Conservation (phyloP, 2,329 filamentous ascomycete species). For the Talaromyces piceae region DNA sequence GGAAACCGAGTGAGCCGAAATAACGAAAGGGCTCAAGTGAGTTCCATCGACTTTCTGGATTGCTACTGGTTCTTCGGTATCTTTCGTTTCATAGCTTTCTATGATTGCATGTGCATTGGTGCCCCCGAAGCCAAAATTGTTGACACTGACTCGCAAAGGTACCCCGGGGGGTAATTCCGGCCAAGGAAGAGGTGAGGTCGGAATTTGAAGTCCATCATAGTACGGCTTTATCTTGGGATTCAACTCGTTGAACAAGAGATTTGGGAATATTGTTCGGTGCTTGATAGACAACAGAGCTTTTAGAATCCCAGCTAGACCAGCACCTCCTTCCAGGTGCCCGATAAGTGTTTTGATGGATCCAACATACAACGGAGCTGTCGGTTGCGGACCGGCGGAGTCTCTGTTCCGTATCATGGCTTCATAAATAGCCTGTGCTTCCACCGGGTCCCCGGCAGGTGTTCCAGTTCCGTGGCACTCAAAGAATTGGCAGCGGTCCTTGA, state of each 20-base stretch:
- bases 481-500: constrained; percentile 5
- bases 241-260: constrained; percentile 20
- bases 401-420: constrained; percentile 1
- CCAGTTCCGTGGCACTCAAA: constrained; percentile 24
- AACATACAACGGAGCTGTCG: constrained; percentile 14
- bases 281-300: constrained; percentile 29
- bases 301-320: constrained; percentile 21
- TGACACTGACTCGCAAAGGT: constrained; percentile 24
- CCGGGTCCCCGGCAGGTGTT: constrained; percentile 20
- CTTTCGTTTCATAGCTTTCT: too few species aligned
- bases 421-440: constrained; percentile 8
- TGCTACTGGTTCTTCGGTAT: neutral
- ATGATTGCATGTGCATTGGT: constrained; percentile 28
- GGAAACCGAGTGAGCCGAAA: neutral
- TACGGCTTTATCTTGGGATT: constrained; percentile 22
- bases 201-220: constrained; percentile 17
- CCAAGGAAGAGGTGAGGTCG: constrained; percentile 13
- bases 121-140: constrained; percentile 39
- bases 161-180: constrained; percentile 14
- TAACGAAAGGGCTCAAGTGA: neutral
- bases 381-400: neutral
- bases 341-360: constrained; percentile 27
- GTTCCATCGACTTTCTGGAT: neutral
- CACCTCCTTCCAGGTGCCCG: constrained; percentile 27
- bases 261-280: constrained; percentile 21